phyloP scores from a whole-genome alignment of 2,329 filamentous ascomycete species.

The Diaporthe ilicicola region DNA sequence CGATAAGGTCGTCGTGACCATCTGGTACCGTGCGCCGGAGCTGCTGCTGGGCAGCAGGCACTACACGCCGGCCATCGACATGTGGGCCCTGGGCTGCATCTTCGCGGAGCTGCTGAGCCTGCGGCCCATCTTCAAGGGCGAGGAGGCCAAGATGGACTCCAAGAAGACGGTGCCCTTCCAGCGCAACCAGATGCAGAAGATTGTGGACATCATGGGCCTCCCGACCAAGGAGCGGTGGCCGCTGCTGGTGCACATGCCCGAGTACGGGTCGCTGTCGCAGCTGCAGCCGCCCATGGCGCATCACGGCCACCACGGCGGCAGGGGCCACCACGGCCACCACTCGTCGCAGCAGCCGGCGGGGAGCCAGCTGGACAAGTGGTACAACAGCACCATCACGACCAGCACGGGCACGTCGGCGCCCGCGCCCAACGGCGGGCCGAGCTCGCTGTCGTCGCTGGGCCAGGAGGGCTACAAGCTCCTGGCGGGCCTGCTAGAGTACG shows the following conservation, averaged over 20 bases:
- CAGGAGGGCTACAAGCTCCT: constrained; percentile 84
- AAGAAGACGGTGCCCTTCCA: constrained; percentile 99
- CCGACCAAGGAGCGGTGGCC: constrained; percentile 92
- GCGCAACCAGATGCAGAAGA: constrained; percentile 98
- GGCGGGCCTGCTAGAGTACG: constrained; percentile 86
- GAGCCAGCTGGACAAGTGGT: constrained; percentile 79
- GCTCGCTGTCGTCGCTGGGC: constrained; percentile 68
- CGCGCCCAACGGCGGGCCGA: constrained; percentile 45
- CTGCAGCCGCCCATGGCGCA: constrained; percentile 61
- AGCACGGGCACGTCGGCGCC: constrained; percentile 58
- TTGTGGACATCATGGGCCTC: constrained; percentile 93
- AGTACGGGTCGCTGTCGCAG: constrained; percentile 75
- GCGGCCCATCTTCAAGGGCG: constrained; percentile 96
- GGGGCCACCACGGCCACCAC: constrained; percentile 60
- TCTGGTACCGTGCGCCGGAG: constrained; percentile 98
- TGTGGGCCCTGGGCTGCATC: constrained; percentile 98
- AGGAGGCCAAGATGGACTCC: constrained; percentile 98
- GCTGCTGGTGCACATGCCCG: constrained; percentile 83
- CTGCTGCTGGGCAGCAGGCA: constrained; percentile 91
- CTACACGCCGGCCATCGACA: constrained; percentile 95
- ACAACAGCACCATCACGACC: constrained; percentile 74
- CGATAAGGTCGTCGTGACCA: constrained; percentile 98
- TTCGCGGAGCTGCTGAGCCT: constrained; percentile 93
- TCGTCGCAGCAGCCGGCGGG: constrained; percentile 47
- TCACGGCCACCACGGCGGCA: constrained; percentile 32